Evolutionary conservation across 305 asterid species (phyloP), one percentile per base, ranked within the genome.

Genomic region (Fraxinus greggii): DNA sequence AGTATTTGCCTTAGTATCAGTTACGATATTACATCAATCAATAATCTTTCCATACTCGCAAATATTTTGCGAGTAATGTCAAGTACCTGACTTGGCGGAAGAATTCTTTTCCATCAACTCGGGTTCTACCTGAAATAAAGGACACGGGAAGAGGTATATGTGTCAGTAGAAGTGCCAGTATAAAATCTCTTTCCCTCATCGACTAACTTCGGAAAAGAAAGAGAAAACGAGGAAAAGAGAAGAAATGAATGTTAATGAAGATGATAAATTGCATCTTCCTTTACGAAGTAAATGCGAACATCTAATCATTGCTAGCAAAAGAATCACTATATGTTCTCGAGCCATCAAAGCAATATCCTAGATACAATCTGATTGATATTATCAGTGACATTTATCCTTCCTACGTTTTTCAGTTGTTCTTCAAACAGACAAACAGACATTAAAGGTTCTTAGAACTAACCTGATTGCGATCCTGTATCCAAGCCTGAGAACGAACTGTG

Each of bases 41-140:
- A n/a, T 21, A n/a, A 7, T 19, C 28, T n/a, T 19, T 56, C 67
- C 67, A n/a, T 1, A 56, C 4, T 6, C 7, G 13, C 26, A 56
- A 19, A n/a, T 7, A 19, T 65, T 76, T 23, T 38, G 78, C 35
- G 12, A 78, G 80, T 75, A 89, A 80, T 36, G 80, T 31, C 45
- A 29, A 12, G 82, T 86, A 95, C 99, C 99, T 95, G 86, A 95
- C 99, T 92, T 88, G 98, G 73, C 99, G 98, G 85, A 95, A 95
- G 94, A 94, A 94, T 85, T 95, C 99, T 84, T 95, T 95, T 51
- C 98, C 98, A 86, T 94, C 98, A 80, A 95, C 99, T 40, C 99
- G 98, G 51, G 98, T 85, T 85, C 91, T 90, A 42, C 94, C 99
- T 95, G 88, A 35, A n/a, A 72, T 36, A 74, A 28, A 19, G 70